phyloP scores from a whole-genome alignment of 176 grass and related monocot genomes.

The Rhynchospora tenuis region DNA sequence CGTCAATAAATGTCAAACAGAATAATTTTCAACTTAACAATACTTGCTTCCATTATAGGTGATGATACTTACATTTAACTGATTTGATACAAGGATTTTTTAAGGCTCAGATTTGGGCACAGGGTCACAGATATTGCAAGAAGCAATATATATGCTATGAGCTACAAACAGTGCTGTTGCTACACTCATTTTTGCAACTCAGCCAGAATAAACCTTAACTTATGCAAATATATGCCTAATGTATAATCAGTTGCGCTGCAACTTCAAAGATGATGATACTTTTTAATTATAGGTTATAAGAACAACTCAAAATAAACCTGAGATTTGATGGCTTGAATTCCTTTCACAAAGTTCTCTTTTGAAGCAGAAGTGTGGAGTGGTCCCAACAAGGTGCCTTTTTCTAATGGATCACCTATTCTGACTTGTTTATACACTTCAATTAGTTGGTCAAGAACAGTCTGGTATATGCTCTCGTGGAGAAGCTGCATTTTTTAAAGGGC shows the following conservation, averaged over 20 bases:
- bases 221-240: not conserved
- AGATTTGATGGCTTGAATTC: slow-evolving; percentile 67
- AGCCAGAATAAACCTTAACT: slow-evolving; percentile 5
- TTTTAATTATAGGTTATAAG: not conserved
- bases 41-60: not conserved
- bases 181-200: not conserved
- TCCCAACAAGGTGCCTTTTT: slow-evolving; percentile 88
- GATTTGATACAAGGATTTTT: not conserved
- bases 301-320: slow-evolving; percentile 48
- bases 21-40: not conserved
- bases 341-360: slow-evolving; percentile 79
- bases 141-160: not conserved
- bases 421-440: slow-evolving; percentile 97
- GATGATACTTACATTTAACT: not conserved
- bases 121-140: not conserved
- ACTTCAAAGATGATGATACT: not conserved
- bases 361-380: slow-evolving; percentile 83
- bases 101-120: not conserved
- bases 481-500: slow-evolving; percentile 38
- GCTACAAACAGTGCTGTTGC: not conserved
- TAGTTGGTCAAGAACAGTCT: slow-evolving; percentile 83
- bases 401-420: slow-evolving; percentile 82
- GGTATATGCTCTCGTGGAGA: slow-evolving; percentile 90
- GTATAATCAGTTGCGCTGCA: not conserved
- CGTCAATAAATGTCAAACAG: not conserved